phyloP scores from a whole-genome alignment of 306 rosid genomes.

The Vigna angularis region DNA sequence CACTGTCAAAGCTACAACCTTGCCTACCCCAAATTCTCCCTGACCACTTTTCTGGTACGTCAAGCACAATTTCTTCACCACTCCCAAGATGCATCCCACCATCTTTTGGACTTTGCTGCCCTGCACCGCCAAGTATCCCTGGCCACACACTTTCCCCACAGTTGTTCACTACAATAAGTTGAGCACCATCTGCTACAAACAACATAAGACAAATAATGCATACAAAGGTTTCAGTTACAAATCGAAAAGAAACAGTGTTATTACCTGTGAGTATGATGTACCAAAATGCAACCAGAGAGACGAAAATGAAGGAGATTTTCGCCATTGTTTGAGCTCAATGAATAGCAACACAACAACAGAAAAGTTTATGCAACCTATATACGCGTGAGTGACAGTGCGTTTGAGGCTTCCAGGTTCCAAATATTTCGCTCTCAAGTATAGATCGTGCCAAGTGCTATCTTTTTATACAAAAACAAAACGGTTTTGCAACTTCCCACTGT shows the following conservation, averaged over 20 bases:
- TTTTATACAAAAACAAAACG: conserved; percentile 33
- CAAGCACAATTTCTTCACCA: conserved; percentile 75
- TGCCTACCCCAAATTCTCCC: conserved; percentile 98
- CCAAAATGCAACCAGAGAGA: conserved; percentile 46
- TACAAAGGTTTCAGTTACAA: neutral
- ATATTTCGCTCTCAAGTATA: conserved; percentile 27
- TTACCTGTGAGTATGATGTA: conserved; percentile 59
- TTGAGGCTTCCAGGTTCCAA: conserved; percentile 40
- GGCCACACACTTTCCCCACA: conserved; percentile 94
- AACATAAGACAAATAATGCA: neutral
- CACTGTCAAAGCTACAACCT: conserved; percentile 71
- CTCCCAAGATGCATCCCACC: conserved; percentile 89
- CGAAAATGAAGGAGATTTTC: conserved; percentile 41
- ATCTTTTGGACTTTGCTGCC: conserved; percentile 71
- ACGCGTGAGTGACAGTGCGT: conserved; percentile 31
- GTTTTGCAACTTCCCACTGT: conserved; percentile 41
- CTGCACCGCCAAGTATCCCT: conserved; percentile 86
- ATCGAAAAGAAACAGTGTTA: conserved; percentile 25
- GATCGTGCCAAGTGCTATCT: conserved; percentile 49
- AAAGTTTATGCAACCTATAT: conserved; percentile 41
- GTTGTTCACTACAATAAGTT: conserved; percentile 84
- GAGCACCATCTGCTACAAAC: conserved; percentile 76
- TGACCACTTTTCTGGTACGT: conserved; percentile 81
- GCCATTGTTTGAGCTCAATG: conserved; percentile 55
- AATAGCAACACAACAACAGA: neutral